A percentile compares a stretch with the other conserved stretches of the same genome.
phyloP scores from a whole-genome alignment of 2,329 filamentous ascomycete species.

The Myriosclerotinia duriaeana region DNA sequence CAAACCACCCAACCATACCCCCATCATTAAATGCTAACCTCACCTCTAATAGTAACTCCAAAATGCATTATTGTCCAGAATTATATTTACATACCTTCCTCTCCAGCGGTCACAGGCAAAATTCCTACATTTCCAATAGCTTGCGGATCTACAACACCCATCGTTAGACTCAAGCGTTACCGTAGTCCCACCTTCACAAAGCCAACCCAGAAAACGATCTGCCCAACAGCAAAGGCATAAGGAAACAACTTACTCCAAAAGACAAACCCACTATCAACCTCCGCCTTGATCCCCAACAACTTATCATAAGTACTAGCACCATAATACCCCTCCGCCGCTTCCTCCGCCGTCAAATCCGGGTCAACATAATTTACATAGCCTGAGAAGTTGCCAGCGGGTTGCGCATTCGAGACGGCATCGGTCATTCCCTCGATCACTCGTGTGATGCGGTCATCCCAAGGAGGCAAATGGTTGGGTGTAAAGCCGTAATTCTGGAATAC shows the following conservation, averaged over 20 bases:
- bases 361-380: constrained; percentile 37
- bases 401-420: constrained; percentile 28
- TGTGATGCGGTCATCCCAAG: constrained; percentile 27
- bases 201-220: too few relatives aligned
- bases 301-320: constrained; percentile 30
- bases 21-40: not conserved
- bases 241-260: constrained; percentile 30
- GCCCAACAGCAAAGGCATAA: not conserved
- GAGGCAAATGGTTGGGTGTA: constrained; percentile 21
- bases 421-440: constrained; percentile 28
- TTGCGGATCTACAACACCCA: constrained; percentile 2
- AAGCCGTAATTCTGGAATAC: constrained; percentile 32
- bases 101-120: constrained; percentile 7
- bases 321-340: constrained; percentile 33
- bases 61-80: not conserved
- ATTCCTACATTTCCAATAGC: constrained; percentile 26
- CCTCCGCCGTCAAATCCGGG: constrained; percentile 24
- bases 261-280: constrained; percentile 29
- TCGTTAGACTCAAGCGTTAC: not conserved
- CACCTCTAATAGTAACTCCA: not conserved
- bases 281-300: constrained; percentile 31
- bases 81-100: not conserved
- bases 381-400: constrained; percentile 34
- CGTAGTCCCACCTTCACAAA: too few relatives aligned
- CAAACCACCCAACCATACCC: not conserved